Percentiles rank a stretch among this genome's conserved stretches.
Evolutionary conservation across 148 eudicot species (phyloP).

Genomic region (Hydrangea macrophylla): DNA sequence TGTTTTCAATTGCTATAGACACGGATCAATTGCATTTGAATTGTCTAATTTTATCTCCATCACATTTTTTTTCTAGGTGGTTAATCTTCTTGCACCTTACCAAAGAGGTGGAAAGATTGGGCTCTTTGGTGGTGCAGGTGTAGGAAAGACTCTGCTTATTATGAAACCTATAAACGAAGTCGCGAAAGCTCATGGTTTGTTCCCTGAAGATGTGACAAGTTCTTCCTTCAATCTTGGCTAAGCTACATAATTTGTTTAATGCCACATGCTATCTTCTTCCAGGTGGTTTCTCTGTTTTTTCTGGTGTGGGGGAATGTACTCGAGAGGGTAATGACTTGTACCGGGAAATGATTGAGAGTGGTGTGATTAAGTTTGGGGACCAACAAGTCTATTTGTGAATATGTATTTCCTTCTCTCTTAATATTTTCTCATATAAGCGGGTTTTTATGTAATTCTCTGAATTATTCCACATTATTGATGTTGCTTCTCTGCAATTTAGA

Average conservation of each 20-base stretch:
- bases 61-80: conserved; percentile 38
- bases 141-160: conserved; percentile 39
- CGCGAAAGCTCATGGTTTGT: conserved; percentile 25
- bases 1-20: conserved; percentile 25
- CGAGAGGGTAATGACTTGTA: conserved; percentile 75
- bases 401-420: background rate
- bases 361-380: conserved; percentile 74
- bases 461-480: background rate
- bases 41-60: background rate
- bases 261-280: conserved; percentile 4
- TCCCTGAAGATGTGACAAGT: background rate
- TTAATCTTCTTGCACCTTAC: conserved; percentile 62
- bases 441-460: background rate
- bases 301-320: conserved; percentile 72
- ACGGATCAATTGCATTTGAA: conserved; percentile 33
- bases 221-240: background rate
- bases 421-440: background rate
- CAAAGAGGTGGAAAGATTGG: conserved; percentile 47
- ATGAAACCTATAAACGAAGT: conserved; percentile 34
- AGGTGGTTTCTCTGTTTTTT: conserved; percentile 79
- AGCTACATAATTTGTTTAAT: background rate
- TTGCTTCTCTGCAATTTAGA: conserved; percentile 15
- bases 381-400: conserved; percentile 32
- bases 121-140: conserved; percentile 47
- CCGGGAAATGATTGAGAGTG: conserved; percentile 71